These are phyloP conservation scores for Sporothrix sp. DNA, from an alignment of 2,329 filamentous ascomycete species.

Conservation along the genomic window DNA sequence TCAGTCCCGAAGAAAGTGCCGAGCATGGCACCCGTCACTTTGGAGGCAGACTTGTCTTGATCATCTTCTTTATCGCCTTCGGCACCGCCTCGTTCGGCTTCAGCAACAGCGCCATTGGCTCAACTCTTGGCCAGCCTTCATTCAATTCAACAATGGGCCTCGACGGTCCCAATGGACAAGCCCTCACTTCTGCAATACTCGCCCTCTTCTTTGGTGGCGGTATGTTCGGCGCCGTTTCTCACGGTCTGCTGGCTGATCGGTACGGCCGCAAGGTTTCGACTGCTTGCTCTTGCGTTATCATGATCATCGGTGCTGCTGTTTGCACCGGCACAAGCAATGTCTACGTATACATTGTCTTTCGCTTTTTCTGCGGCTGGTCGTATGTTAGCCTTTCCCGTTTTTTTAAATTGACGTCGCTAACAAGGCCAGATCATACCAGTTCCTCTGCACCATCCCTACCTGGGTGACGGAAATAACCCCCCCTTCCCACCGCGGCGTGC, in stretches of 20 bases:
- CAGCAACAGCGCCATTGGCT: conserved; percentile 1
- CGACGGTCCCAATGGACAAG: background rate
- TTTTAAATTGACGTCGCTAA: too few relatives aligned
- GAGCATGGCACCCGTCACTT: background rate
- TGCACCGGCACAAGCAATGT: conserved; percentile 23
- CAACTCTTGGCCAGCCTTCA: conserved; percentile 9
- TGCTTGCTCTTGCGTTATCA: conserved; percentile 23
- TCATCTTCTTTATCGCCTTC: background rate
- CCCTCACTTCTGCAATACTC: conserved; percentile 4
- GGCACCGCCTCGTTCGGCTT: background rate
- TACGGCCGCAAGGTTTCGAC: conserved; percentile 30
- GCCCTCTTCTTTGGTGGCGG: conserved; percentile 7
- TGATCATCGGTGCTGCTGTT: conserved; percentile 20
- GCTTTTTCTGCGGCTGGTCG: conserved; percentile 11
- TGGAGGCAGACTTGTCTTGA: background rate
- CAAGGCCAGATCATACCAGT: background rate
- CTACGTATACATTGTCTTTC: conserved; percentile 22
- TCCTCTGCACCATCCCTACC: conserved; percentile 1
- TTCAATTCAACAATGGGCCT: background rate
- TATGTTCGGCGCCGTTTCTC: conserved; percentile 2
- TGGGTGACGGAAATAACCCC: conserved; percentile 30
- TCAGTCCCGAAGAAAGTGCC: background rate
- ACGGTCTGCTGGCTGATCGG: background rate
- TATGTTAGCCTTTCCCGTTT: conserved; percentile 26
- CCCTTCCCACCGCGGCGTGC: conserved; percentile 5